Evolutionary conservation across 257 asterid species (phyloP), one percentile per base, ranked within the genome.

Genomic region (Nicotiana tomentosiformis): DNA sequence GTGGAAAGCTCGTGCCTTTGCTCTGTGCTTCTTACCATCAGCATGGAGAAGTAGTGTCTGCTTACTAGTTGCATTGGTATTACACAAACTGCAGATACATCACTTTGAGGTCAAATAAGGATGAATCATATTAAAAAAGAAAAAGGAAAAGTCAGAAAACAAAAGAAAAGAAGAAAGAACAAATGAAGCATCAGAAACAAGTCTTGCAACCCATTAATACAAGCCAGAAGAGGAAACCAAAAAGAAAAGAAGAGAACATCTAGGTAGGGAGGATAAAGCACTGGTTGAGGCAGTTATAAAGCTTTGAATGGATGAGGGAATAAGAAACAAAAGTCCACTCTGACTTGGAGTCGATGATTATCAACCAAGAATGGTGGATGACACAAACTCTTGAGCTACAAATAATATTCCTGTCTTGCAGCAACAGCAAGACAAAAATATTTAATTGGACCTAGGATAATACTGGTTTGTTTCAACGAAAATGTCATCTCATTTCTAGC

Each of bases 11-110:
- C 96, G 89, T 82, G 98, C 97, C 86, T 93, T 96, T 51, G 95
- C 98, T 86, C 95, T 90, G 85, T 96, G 99, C 83, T 93, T 96
- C 82, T 94, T 96, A 39, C 98, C 98, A 23, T 96, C 99, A 74
- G 97, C 98, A 90, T 96, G 99, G 85, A 88, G 91, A 84, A 92
- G 96, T 88, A 96, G 87, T 78, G 99, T 84, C 88, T 96, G 99
- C 93, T 91, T 89, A 85, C 98, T 96, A 66, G 99, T 93, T 80
- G 98, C 94, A 49, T 83, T 92, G 85, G 97, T 91, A 85, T 96
- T 93, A 84, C 99, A 96, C 51, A 96, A 89, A 89, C 98, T 96
- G 91, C 88, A 90, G 17, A 70, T 29, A 86, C 55, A 81, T 65
- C 80, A 76, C 33, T 67, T 76, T 15, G 26, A 76, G 17, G 10